These are phyloP conservation scores for Trichoderma citrinoviride DNA, from an alignment of 2,329 filamentous ascomycete genomes.

Conservation along the genomic window DNA sequence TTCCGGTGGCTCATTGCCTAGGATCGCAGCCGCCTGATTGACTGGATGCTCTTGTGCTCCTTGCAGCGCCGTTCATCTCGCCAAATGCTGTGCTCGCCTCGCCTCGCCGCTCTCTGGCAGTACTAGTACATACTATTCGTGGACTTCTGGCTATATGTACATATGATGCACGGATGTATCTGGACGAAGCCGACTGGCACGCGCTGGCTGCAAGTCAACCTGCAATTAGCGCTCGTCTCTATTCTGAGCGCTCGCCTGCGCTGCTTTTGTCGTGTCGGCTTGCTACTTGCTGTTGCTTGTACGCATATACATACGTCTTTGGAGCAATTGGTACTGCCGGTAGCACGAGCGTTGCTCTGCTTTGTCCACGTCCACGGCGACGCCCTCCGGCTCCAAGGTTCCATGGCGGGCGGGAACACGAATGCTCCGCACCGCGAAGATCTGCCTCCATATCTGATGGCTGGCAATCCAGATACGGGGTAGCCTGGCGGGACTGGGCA, in stretches of 20 bases:
- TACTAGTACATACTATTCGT: background rate
- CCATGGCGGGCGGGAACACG: slow-evolving; percentile 14
- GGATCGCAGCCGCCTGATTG: background rate
- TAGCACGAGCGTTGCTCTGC: background rate
- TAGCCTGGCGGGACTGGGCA: slow-evolving; percentile 7
- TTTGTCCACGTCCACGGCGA: background rate
- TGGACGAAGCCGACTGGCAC: background rate
- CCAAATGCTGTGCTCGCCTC: slow-evolving; percentile 1
- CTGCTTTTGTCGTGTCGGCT: background rate
- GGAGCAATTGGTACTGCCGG: no score
- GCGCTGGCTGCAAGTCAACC: slow-evolving; percentile 15
- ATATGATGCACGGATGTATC: slow-evolving; percentile 1
- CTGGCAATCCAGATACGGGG: slow-evolving; percentile 18
- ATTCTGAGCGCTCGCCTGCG: background rate
- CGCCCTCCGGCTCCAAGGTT: background rate
- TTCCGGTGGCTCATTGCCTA: background rate
- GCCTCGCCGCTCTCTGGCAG: background rate
- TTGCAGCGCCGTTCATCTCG: slow-evolving; percentile 1
- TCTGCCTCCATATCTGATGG: slow-evolving; percentile 20
- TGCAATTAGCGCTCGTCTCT: slow-evolving; percentile 18
- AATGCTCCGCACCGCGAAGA: slow-evolving; percentile 22
- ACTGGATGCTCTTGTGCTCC: background rate
- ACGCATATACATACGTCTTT: no score
- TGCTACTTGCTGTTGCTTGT: no score
- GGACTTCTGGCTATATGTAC: background rate